Base-by-base conservation (phyloP, 345 rosid genomes). In the Citrus trifoliata region DNA sequence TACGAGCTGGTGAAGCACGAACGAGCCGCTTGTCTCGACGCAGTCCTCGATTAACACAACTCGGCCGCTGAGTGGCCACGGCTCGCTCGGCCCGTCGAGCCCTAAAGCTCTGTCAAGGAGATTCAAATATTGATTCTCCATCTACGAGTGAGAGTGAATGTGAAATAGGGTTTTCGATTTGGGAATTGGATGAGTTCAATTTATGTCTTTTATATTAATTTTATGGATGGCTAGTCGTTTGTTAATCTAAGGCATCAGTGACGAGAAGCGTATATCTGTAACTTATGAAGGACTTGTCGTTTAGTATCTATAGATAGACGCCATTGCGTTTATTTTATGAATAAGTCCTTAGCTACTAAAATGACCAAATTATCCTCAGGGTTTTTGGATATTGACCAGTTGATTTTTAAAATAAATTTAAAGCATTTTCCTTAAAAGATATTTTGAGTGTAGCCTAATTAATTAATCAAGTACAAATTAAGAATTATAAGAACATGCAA, bases 11-110 rank as follows among this genome's bases (percentile, higher is more conserved):
- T 93, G 95, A 81, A 93, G 87, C 58, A 92, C 88, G 80, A 95
- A 92, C 0, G 93, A 82, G 58, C 91, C 98, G 74, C 92, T 88
- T 1, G 97, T 93, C 85, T 93, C 96, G n/a, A 91, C 96, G 83
- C 90, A 83, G 83, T 95, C 99, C 67, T 92, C 91, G 59, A 95
- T 80, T 25, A 88, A 37, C 40, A 95, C 81, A 22, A 88, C 83
- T 75, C 88, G 87, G 10, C 93, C 90, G 51, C 76, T 77, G 38
- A 94, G 81, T 3, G 92, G 83, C 84, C 89, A 87, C 69, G 74
- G 40, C 42, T 82, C 88, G 24, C 72, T 21, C 71, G 73, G 76
- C 73, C 87, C 76, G 61, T 89, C 87, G n/a, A 93, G 75, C 10
- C 93, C 94, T 64, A 95, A 65, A 6, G 97, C 93, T 82, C 85